A percentile compares a stretch with the other conserved stretches of the same genome.
phyloP scores from a whole-genome alignment of 2,329 filamentous ascomycete species.

The Diaporthe velutina region DNA sequence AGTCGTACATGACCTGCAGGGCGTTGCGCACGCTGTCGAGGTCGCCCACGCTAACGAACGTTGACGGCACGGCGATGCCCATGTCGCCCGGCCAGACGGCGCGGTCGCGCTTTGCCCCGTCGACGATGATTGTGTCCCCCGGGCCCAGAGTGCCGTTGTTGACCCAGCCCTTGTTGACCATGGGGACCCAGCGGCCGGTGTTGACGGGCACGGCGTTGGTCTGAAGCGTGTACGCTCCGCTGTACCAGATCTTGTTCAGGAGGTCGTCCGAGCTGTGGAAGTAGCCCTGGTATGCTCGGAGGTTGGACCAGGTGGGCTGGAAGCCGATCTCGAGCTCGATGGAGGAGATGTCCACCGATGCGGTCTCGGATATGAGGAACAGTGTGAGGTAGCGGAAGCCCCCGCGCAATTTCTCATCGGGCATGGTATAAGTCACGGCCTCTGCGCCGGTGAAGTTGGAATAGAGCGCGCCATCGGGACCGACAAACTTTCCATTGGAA shows the following conservation, averaged over 20 bases:
- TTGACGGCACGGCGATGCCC: conserved; percentile 63
- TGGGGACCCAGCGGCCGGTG: conserved; percentile 48
- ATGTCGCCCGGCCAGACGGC: conserved; percentile 71
- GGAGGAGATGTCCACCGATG: conserved; percentile 49
- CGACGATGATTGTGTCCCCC: conserved; percentile 52
- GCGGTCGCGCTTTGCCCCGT: conserved; percentile 68
- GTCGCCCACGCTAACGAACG: conserved; percentile 64
- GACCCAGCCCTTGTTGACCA: conserved; percentile 56
- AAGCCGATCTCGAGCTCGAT: conserved; percentile 52
- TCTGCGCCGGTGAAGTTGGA: conserved; percentile 52
- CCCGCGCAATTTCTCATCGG: conserved; percentile 58
- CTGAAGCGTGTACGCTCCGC: conserved; percentile 60
- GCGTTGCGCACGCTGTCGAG: conserved; percentile 61
- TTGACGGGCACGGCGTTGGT: conserved; percentile 50
- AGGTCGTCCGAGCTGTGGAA: conserved; percentile 62
- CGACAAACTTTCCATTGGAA: conserved; percentile 59
- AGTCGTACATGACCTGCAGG: conserved; percentile 56
- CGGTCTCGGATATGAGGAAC: conserved; percentile 48
- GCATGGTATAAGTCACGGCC: conserved; percentile 54
- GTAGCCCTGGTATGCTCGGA: conserved; percentile 67
- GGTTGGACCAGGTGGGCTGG: conserved; percentile 58
- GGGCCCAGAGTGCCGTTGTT: conserved; percentile 50
- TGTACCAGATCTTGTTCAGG: conserved; percentile 67
- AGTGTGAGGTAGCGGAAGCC: conserved; percentile 67
- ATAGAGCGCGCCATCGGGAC: conserved; percentile 62